Evolutionary conservation across 345 rosid species (phyloP), one percentile per base, ranked within the genome.

Genomic region (Jatropha curcas): DNA sequence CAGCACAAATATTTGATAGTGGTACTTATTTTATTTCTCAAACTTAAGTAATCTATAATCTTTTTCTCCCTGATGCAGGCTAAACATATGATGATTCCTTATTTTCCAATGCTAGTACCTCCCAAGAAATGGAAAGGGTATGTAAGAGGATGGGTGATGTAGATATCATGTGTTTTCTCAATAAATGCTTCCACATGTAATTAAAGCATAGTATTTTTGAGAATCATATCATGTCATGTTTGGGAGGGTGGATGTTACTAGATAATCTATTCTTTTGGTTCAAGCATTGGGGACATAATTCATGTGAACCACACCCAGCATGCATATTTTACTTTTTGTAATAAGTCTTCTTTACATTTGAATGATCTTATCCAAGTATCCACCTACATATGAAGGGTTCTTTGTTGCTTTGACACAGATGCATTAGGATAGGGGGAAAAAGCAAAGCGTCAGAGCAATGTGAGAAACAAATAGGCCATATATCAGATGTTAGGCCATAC

Each of bases 61-160:
- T 67, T 58, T 39, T 53, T 82, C 59, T n/a, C 57, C 65, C 55
- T 35, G 41, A 31, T 89, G 92, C 91, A 95, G 97, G 98, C 90
- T 76, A 92, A 84, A 84, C 98, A 92, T 84, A 86, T 90, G 91
- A 30, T 88, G 78, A 87, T 92, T 83, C 96, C 98, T 57, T 95
- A 92, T 69, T 86, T 92, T 77, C 99, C 99, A 34, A 95, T 95
- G 99, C 82, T 95, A 80, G 85, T 95, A 71, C 99, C 99, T 71
- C 99, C 99, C 60, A 91, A 83, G 84, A 95, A 84, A 79, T 95
- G 99, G 97, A 89, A 85, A 88, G 92, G 97, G 99, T 95, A 95
- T 65, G 82, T 41, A 48, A 77, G 46, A 62, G 51, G 64, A 67
- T 30, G 60, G 10, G 27, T 52, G 66, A 55, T 63, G 52, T 35